Evolutionary conservation across 2,329 filamentous ascomycete genomes (phyloP).

Genomic region (Fusarium equiseti): DNA sequence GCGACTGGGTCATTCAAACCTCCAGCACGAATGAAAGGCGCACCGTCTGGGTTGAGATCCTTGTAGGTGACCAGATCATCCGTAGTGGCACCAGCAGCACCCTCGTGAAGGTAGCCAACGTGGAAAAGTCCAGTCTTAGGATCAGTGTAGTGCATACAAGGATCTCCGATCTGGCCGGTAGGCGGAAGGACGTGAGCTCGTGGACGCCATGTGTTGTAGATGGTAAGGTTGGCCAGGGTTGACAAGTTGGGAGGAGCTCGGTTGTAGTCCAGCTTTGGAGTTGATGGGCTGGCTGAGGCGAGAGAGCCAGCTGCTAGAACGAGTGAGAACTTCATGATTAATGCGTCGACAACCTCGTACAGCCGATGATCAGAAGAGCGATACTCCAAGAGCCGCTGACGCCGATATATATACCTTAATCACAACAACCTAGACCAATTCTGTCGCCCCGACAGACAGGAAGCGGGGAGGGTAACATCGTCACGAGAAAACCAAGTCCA

Average conservation of each 20-base stretch:
- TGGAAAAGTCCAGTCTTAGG: slow-evolving; percentile 59
- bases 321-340: slow-evolving; percentile 35
- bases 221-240: slow-evolving; percentile 53
- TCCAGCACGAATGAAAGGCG: slow-evolving; percentile 58
- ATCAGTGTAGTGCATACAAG: slow-evolving; percentile 60
- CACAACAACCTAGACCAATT: neutral
- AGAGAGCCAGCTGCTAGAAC: slow-evolving; percentile 33
- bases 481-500: slow-evolving; percentile 9
- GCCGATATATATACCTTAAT: slow-evolving; percentile 26
- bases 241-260: slow-evolving; percentile 55
- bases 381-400: slow-evolving; percentile 2
- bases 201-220: slow-evolving; percentile 52
- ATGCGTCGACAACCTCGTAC: neutral
- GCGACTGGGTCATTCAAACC: slow-evolving; percentile 42
- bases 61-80: slow-evolving; percentile 55
- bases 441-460: slow-evolving; percentile 29
- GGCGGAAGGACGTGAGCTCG: slow-evolving; percentile 57
- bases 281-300: slow-evolving; percentile 31
- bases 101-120: slow-evolving; percentile 57
- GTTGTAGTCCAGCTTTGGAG: slow-evolving; percentile 50
- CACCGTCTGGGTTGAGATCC: slow-evolving; percentile 56
- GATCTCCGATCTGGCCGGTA: slow-evolving; percentile 57
- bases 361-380: neutral
- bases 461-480: slow-evolving; percentile 34
- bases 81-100: slow-evolving; percentile 55